These are phyloP conservation scores for Dendrobium nobile DNA, from an alignment of 106 monocot species.

Conservation along the genomic window DNA sequence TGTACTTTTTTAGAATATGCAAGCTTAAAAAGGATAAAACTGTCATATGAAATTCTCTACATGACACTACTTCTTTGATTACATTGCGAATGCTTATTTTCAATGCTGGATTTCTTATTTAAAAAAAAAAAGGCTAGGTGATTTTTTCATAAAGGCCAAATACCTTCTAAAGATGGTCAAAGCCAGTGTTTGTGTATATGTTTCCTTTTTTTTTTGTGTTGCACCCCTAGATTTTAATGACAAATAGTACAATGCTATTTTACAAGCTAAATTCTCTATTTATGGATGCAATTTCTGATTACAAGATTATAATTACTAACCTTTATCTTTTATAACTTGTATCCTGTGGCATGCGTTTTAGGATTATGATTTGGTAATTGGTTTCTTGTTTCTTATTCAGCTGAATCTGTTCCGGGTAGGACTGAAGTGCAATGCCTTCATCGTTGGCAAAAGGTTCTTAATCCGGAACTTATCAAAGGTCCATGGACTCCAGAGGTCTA, in stretches of 20 bases:
- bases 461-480: slow-evolving; percentile 89
- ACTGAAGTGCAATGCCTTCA: slow-evolving; percentile 97
- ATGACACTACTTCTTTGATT: not conserved
- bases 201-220: not conserved
- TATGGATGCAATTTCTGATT: not conserved
- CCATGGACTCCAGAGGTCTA: slow-evolving; percentile 84
- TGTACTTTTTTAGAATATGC: not conserved
- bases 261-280: not conserved
- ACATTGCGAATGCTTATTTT: too few relatives aligned
- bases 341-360: not conserved
- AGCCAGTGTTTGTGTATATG: not conserved
- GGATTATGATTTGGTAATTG: not conserved
- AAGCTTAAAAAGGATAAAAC: not conserved
- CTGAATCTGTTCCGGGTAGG: slow-evolving; percentile 74
- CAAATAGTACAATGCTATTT: not conserved
- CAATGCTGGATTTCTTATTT: too few relatives aligned
- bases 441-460: slow-evolving; percentile 98
- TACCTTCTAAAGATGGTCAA: not conserved
- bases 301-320: not conserved
- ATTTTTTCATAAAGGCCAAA: not conserved
- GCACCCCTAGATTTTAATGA: not conserved
- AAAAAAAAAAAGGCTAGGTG: not conserved
- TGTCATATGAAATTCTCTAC: not conserved
- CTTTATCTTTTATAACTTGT: not conserved
- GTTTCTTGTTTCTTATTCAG: slow-evolving; percentile 28